A percentile compares a stretch with the other conserved stretches of the same genome.
Conservation (phyloP, 306 rosid genomes). For the Dryas octopetala region DNA sequence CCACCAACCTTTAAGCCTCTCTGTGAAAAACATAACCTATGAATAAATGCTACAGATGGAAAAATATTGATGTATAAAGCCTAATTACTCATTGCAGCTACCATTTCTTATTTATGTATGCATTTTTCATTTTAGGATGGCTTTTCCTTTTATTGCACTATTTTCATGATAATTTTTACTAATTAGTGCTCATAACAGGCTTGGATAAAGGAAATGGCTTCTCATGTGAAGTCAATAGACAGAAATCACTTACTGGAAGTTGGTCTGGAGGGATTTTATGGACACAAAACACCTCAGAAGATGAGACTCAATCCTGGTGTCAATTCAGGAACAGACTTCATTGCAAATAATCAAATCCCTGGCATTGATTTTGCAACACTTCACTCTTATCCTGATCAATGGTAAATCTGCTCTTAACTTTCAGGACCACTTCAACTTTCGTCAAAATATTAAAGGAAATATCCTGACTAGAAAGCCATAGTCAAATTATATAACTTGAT, state of each 20-base stretch:
- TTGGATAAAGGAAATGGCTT: slow-evolving; percentile 96
- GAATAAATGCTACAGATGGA: not conserved
- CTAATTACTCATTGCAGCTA: not conserved
- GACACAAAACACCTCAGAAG: slow-evolving; percentile 72
- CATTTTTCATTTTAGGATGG: not conserved
- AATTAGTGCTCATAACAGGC: slow-evolving; percentile 39
- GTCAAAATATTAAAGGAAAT: not conserved
- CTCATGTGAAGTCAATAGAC: slow-evolving; percentile 77
- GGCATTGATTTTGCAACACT: slow-evolving; percentile 82
- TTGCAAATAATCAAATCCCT: slow-evolving; percentile 60
- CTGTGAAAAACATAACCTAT: too few relatives aligned
- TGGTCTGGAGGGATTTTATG: slow-evolving; percentile 90
- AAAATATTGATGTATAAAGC: not conserved
- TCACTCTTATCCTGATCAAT: slow-evolving; percentile 92
- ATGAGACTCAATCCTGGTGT: slow-evolving; percentile 61
- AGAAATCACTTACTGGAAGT: slow-evolving; percentile 86
- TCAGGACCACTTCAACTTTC: not conserved
- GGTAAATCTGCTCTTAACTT: slow-evolving; percentile 38
- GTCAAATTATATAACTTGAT: too few relatives aligned
- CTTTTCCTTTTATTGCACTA: slow-evolving; percentile 5
- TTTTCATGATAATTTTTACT: not conserved
- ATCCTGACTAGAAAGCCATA: too few relatives aligned
- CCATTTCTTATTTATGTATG: not conserved
- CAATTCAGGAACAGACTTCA: slow-evolving; percentile 77
- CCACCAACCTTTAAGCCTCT: not conserved